Conservation (phyloP, 176 grass and related monocot species). For the Zizania latifolia region DNA sequence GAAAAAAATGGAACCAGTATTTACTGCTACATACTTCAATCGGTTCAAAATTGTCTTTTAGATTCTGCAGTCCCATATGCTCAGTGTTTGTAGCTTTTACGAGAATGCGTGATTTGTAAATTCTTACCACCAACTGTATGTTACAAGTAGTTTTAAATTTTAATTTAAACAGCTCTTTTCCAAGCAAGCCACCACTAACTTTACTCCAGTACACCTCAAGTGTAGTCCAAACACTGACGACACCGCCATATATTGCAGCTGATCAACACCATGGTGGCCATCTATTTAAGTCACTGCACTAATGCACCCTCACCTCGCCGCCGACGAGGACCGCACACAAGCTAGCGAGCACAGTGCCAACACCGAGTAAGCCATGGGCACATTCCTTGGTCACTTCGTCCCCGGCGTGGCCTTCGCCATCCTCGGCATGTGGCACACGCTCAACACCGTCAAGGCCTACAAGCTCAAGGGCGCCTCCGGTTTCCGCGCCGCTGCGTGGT, state of each 20-base stretch:
- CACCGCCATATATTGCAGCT: neutral
- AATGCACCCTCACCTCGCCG: neutral
- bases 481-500: conserved; percentile 71
- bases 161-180: conserved; percentile 14
- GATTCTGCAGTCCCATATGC: neutral
- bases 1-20: no score
- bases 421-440: conserved; percentile 73
- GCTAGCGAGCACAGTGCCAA: neutral
- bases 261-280: neutral
- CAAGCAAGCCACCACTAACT: neutral
- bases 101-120: neutral
- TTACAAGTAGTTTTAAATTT: neutral
- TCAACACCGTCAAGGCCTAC: conserved; percentile 63
- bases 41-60: neutral
- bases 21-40: no score
- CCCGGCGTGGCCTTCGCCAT: conserved; percentile 65
- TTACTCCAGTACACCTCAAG: neutral
- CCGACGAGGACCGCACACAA: neutral
- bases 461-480: conserved; percentile 56
- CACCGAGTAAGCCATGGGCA: conserved; percentile 46
- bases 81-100: no score
- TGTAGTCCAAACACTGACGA: conserved; percentile 21
- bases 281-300: conserved; percentile 26
- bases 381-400: conserved; percentile 59
- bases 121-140: neutral